Base-by-base conservation (phyloP, 257 asterid species). In the Agastache rugosa region DNA sequence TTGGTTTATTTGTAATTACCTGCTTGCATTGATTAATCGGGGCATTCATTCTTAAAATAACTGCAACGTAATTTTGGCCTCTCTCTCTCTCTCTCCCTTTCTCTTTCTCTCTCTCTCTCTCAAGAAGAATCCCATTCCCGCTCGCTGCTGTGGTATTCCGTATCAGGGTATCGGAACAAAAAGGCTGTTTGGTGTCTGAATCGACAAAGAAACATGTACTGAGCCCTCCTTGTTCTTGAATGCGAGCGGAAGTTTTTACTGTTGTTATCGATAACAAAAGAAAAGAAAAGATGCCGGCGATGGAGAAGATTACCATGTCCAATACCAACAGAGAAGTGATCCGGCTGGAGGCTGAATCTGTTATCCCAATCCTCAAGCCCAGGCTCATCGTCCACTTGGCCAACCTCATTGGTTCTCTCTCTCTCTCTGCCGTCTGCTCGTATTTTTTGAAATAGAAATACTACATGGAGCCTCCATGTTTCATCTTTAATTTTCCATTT, bases 301-400 rank as follows among this genome's bases (percentile, higher is more conserved):
- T 47, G 76, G 84, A 73, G 73, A 77, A 75, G 60, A 54, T 20
- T 69, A 31, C 29, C 41, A 25, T 48, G 75, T 53, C 63, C 69
- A 83, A 71, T 66, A 75, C 76, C 58, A 77, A 61, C 82, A 90
- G 84, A 67, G 97, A 92, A 48, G 93, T 94, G 74, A 92, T 94
- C 76, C 97, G 96, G 35, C 81, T 94, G 86, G 99, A 94, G 87
- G 85, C 85, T 29, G 99, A 94, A 81, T 80, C 99, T 29, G 99
- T 94, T 6, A 89, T 94, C 78, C 99, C 98, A 20, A 79, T 94
- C 75, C 95, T 94, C 81, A 94, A 94, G 85, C 99, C 99, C 63
- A 94, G 85, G 86, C 95, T 92, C 81, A 89, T 82, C 81, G 93
- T 92, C 83, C 96, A 91, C 77, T 81, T 94, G 69, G 89, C 99